Base-by-base conservation (phyloP, 2,329 filamentous ascomycete genomes). In the Neonectria punicea region DNA sequence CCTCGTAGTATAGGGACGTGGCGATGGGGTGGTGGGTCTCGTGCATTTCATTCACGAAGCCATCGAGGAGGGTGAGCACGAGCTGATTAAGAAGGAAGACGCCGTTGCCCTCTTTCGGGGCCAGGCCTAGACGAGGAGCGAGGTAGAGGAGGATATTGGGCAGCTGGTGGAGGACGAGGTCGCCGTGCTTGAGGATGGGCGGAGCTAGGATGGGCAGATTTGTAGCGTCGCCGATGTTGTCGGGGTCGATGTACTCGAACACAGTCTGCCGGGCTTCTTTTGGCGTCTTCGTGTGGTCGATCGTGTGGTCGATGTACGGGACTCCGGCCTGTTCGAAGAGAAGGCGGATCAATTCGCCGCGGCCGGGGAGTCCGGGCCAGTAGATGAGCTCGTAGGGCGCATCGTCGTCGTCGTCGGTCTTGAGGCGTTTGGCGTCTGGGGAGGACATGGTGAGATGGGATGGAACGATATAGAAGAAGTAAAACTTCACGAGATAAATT, bases 21-120 rank as follows among this genome's bases (percentile, higher is more conserved):
- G 87, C 84, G 56, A 93, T 81, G 1, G 92, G 92, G 73, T 95
- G 92, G 76, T 95, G 92, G 28, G 87, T 89, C 71, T 94, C 91
- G 75, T 94, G 92, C 1, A 88, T 77, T 79, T 94, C 92, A 69
- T 90, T 89, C 73, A 87, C 87, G 51, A 94, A 78, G 1, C 86
- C 86, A 72, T 95, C 92, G 18, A 94, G 79, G 1, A 91, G 89
- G 3, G 92, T 94, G 63, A 94, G 78, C 0, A 85, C 83, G 30
- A 94, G 83, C 53, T 83, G 84, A 63, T 92, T 89, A 66, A 93
- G 81, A 60, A 86, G 84, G 67, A 86, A 90, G 50, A 86, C 77
- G 4, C 81, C 84, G 4, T 78, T 75, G 2, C 76, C 78, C 18
- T 77, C 68, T 1, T 80, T 79, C 2, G 82, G 80, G 0, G 83